phyloP scores from a whole-genome alignment of 164 flowering plant species.

The Tetrastigma voinierianum region DNA sequence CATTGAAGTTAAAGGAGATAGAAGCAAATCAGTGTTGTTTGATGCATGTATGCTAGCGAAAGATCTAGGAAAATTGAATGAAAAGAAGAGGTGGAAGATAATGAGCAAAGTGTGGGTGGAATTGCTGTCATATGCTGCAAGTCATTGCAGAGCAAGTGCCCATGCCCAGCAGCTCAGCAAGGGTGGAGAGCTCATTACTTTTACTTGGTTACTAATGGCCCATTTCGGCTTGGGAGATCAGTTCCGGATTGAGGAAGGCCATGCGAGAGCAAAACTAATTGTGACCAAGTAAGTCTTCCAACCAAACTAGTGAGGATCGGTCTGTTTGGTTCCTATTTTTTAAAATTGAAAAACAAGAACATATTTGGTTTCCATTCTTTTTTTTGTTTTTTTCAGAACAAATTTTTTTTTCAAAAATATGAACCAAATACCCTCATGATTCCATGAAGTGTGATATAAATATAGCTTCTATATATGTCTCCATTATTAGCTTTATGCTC shows the following conservation, averaged over 20 bases:
- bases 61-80: background rate
- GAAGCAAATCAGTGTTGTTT: slow-evolving; percentile 23
- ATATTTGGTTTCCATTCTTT: no score
- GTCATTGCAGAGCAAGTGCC: slow-evolving; percentile 11
- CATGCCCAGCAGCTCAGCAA: slow-evolving; percentile 18
- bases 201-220: slow-evolving; percentile 25
- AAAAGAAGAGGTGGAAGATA: slow-evolving; percentile 4
- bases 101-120: slow-evolving; percentile 13
- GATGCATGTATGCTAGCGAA: slow-evolving; percentile 21
- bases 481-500: no score
- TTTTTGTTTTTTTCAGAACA: no score
- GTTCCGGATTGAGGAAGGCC: slow-evolving; percentile 18
- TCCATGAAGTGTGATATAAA: no score
- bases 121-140: slow-evolving; percentile 11
- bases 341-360: no score
- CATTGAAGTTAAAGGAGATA: slow-evolving; percentile 15
- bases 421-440: no score
- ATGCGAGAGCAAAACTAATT: slow-evolving; percentile 3
- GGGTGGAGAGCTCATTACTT: slow-evolving; percentile 24
- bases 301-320: no score
- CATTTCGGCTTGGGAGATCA: slow-evolving; percentile 28
- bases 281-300: background rate
- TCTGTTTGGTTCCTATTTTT: no score
- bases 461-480: no score
- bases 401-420: no score